phyloP scores from a whole-genome alignment of 805 yeast genomes.

The Yarrowia bubula region DNA sequence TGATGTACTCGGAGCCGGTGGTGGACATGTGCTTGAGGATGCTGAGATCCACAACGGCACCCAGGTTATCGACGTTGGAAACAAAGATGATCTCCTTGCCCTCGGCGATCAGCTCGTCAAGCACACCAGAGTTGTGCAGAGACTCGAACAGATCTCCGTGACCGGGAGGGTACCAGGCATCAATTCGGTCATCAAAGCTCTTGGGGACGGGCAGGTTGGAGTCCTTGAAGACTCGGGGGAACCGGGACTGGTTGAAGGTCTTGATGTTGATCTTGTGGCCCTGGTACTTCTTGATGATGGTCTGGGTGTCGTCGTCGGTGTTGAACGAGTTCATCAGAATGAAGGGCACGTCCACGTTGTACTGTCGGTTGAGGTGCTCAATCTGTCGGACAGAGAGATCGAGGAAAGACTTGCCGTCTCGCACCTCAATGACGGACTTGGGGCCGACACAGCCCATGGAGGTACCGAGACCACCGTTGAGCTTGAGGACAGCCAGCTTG shows the following conservation, averaged over 20 bases:
- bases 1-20: slow-evolving; percentile 87
- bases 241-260: slow-evolving; percentile 97
- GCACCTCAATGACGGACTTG: slow-evolving; percentile 94
- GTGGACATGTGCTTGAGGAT: slow-evolving; percentile 91
- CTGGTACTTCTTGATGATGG: slow-evolving; percentile 92
- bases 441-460: slow-evolving; percentile 99
- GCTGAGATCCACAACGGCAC: slow-evolving; percentile 93
- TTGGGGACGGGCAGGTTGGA: slow-evolving; percentile 95
- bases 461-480: slow-evolving; percentile 98
- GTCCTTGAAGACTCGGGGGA: slow-evolving; percentile 93
- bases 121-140: slow-evolving; percentile 82
- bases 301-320: slow-evolving; percentile 93
- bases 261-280: slow-evolving; percentile 93
- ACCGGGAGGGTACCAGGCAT: slow-evolving; percentile 99
- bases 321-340: slow-evolving; percentile 98
- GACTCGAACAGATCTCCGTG: slow-evolving; percentile 97
- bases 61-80: slow-evolving; percentile 96
- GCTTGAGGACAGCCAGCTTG: slow-evolving; percentile 90
- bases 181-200: slow-evolving; percentile 64
- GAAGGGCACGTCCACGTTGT: slow-evolving; percentile 91
- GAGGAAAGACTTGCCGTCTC: slow-evolving; percentile 96
- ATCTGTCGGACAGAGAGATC: slow-evolving; percentile 96
- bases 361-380: slow-evolving; percentile 85
- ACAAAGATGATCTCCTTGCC: slow-evolving; percentile 95
- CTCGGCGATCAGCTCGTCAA: slow-evolving; percentile 81